A percentile compares a stretch with the other conserved stretches of the same genome.
phyloP scores from a whole-genome alignment of 371 early-diverging fungal species.

The Saksenaea vasiformis region DNA sequence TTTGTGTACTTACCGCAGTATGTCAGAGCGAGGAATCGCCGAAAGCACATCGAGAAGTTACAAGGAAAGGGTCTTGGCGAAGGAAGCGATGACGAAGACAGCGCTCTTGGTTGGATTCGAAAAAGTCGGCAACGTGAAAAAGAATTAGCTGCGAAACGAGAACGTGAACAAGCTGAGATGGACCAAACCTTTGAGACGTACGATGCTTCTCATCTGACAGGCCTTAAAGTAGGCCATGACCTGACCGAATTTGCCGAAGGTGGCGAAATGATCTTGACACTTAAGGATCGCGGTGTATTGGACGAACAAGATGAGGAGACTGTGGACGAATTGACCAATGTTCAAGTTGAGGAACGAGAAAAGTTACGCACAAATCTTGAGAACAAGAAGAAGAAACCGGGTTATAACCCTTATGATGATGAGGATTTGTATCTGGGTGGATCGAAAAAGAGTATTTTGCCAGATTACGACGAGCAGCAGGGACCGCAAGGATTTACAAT shows the following conservation, averaged over 20 bases:
- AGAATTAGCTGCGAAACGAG: slow-evolving; percentile 54
- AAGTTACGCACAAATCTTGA: slow-evolving; percentile 70
- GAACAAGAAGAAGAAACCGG: slow-evolving; percentile 73
- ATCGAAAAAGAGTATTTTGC: slow-evolving; percentile 62
- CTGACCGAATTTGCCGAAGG: slow-evolving; percentile 72
- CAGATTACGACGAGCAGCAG: slow-evolving; percentile 78
- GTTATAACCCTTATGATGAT: slow-evolving; percentile 81
- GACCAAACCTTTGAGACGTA: slow-evolving; percentile 41
- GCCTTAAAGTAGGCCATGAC: slow-evolving; percentile 79
- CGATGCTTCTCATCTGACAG: slow-evolving; percentile 61
- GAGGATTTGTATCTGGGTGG: slow-evolving; percentile 62
- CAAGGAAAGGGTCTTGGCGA: slow-evolving; percentile 76
- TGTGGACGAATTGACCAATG: slow-evolving; percentile 74
- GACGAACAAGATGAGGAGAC: slow-evolving; percentile 71
- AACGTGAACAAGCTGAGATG: slow-evolving; percentile 49
- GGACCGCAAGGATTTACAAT: slow-evolving; percentile 52
- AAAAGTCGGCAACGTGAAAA: slow-evolving; percentile 52
- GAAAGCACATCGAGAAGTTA: slow-evolving; percentile 58
- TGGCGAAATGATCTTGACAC: slow-evolving; percentile 80
- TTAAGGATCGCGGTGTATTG: slow-evolving; percentile 82
- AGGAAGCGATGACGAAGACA: slow-evolving; percentile 59
- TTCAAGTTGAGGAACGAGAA: slow-evolving; percentile 72
- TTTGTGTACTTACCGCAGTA: neutral
- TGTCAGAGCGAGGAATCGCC: slow-evolving; percentile 58
- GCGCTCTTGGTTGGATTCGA: slow-evolving; percentile 66